Evolutionary conservation across 148 eudicot species (phyloP).

Genomic region (Gaultheria prostrata): DNA sequence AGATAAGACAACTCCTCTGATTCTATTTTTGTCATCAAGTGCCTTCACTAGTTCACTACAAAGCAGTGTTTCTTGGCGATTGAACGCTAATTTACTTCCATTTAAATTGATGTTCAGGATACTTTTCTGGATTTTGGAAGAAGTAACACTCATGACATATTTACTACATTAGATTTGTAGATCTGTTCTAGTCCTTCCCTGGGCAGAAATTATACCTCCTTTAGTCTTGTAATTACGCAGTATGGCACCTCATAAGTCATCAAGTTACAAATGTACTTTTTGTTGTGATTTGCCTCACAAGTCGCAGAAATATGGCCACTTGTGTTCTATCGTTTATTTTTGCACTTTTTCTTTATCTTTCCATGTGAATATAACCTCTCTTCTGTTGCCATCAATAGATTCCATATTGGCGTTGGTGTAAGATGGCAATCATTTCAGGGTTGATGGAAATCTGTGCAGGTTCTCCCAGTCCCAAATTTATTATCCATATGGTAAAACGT

Average conservation of each 20-base stretch:
- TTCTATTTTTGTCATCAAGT: too few species aligned
- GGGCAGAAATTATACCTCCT: not conserved
- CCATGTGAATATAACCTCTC: not conserved
- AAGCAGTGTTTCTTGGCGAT: too few species aligned
- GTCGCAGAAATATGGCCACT: not conserved
- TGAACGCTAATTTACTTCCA: too few species aligned
- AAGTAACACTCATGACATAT: too few species aligned
- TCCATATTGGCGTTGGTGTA: not conserved
- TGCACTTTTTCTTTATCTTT: not conserved
- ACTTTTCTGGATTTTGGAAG: too few species aligned
- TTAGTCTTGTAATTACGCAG: not conserved
- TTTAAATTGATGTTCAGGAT: too few species aligned
- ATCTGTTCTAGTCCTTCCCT: not conserved
- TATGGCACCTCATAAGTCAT: not conserved
- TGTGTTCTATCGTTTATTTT: not conserved
- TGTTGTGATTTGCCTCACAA: not conserved
- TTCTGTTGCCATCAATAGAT: not conserved
- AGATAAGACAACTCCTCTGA: too few species aligned
- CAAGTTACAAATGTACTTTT: not conserved
- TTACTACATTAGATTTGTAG: not conserved
- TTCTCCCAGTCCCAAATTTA: not conserved
- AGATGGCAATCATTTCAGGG: conserved; percentile 31
- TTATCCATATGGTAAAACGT: not conserved
- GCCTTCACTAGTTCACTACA: too few species aligned
- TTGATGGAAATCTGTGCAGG: conserved; percentile 28